A percentile compares a stretch with the other conserved stretches of the same genome.
These are phyloP conservation scores for Scytalidium lignicola DNA, from an alignment of 2,329 filamentous ascomycete species.

Conservation along the genomic window DNA sequence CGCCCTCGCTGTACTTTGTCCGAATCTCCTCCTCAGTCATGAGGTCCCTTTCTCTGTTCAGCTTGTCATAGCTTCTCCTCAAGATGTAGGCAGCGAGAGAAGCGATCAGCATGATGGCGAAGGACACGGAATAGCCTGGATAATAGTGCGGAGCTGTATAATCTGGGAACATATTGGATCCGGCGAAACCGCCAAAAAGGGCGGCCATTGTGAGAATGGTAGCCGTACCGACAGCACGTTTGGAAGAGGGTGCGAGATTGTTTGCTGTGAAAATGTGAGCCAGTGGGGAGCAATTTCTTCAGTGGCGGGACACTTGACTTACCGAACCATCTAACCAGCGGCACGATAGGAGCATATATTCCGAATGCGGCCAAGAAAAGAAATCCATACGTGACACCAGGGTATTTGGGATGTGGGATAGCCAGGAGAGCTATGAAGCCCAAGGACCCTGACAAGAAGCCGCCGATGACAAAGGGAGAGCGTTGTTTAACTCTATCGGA, in stretches of 20 bases:
- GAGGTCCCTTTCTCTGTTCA: conserved; percentile 46
- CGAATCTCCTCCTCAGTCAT: conserved; percentile 48
- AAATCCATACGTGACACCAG: conserved; percentile 39
- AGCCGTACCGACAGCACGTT: too few relatives aligned
- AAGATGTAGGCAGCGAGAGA: too few relatives aligned
- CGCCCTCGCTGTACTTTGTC: conserved; percentile 7
- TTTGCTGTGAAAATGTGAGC: too few relatives aligned
- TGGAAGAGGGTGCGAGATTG: too few relatives aligned
- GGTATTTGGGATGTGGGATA: conserved; percentile 24
- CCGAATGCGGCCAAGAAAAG: conserved; percentile 39
- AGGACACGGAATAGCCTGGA: too few relatives aligned
- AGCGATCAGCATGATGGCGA: too few relatives aligned
- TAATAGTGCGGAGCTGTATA: too few relatives aligned
- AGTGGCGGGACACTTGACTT: conserved; percentile 8
- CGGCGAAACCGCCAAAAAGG: too few relatives aligned
- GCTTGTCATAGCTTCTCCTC: too few relatives aligned
- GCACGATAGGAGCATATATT: conserved; percentile 39
- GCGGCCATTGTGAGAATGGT: too few relatives aligned
- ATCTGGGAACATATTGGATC: too few relatives aligned
- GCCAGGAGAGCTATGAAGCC: conserved; percentile 44
- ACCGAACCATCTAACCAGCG: conserved; percentile 45
- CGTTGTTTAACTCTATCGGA: conserved; percentile 48
- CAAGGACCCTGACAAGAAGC: conserved; percentile 47
- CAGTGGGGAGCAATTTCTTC: too few relatives aligned
- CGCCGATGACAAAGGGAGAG: conserved; percentile 50